phyloP scores from a whole-genome alignment of 129 eudicot species.

The carrot (Daucus carota) region DNA sequence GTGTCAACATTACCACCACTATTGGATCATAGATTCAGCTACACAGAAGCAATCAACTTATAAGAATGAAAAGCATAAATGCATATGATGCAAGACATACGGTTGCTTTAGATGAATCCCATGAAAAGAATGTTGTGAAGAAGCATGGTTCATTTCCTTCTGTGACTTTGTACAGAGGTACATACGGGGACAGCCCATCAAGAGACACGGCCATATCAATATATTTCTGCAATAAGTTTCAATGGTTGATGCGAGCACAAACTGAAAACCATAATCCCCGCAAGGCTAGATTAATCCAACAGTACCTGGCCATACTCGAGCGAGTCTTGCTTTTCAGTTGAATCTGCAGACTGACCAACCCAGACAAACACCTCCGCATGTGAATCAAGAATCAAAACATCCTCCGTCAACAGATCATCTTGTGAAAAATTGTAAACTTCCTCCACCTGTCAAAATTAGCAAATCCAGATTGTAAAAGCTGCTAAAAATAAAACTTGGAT shows the following conservation, averaged over 20 bases:
- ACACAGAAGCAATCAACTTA: background rate
- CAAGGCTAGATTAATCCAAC: conserved; percentile 10
- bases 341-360: conserved; percentile 92
- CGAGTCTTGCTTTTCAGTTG: conserved; percentile 77
- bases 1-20: background rate
- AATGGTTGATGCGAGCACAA: conserved; percentile 8
- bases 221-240: conserved; percentile 54
- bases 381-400: conserved; percentile 77
- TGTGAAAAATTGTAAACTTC: conserved; percentile 92
- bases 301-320: conserved; percentile 84
- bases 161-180: conserved; percentile 75
- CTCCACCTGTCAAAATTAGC: conserved; percentile 45
- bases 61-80: background rate
- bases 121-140: conserved; percentile 86
- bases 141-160: conserved; percentile 97
- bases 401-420: conserved; percentile 96
- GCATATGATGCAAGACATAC: conserved; percentile 30
- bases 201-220: conserved; percentile 67
- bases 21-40: background rate
- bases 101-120: conserved; percentile 92
- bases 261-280: background rate
- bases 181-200: conserved; percentile 74
- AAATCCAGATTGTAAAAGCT: background rate
- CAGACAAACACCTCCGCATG: conserved; percentile 90
- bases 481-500: background rate